A percentile compares a stretch with the other conserved stretches of the same genome.
Evolutionary conservation across 2,329 filamentous ascomycete species (phyloP).

Genomic region (Cryphonectria japonica): DNA sequence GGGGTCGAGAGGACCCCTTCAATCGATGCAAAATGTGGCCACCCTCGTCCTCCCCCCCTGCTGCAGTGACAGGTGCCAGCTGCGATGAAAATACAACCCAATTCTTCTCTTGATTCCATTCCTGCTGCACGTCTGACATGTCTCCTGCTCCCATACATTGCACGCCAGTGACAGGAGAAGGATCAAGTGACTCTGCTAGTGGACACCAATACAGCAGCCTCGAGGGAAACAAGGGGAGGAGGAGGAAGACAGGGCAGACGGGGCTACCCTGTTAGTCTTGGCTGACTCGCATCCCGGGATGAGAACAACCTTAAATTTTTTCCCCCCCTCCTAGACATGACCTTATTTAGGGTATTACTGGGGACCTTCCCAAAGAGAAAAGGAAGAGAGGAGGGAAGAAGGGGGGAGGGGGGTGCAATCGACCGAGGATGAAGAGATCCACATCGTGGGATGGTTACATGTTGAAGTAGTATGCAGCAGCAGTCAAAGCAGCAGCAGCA

Average conservation of each 20-base stretch:
- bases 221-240: background rate
- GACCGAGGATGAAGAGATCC: background rate
- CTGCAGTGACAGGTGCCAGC: background rate
- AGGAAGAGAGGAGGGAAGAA: background rate
- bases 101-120: background rate
- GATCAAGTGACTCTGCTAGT: background rate
- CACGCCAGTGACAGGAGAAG: background rate
- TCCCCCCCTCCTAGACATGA: background rate
- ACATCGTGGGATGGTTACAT: conserved; percentile 3
- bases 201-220: background rate
- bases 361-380: no score
- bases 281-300: conserved; percentile 5
- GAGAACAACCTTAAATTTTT: conserved; percentile 5
- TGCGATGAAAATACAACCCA: background rate
- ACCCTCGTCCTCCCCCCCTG: background rate
- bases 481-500: background rate
- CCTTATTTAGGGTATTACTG: background rate
- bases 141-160: background rate
- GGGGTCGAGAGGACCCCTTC: background rate
- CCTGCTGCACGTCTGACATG: background rate
- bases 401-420: no score
- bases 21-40: background rate
- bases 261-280: background rate
- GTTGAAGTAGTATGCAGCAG: background rate
- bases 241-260: background rate